Conservation (phyloP, 1,139 yeast genomes). For the Geotrichum siamense region DNA sequence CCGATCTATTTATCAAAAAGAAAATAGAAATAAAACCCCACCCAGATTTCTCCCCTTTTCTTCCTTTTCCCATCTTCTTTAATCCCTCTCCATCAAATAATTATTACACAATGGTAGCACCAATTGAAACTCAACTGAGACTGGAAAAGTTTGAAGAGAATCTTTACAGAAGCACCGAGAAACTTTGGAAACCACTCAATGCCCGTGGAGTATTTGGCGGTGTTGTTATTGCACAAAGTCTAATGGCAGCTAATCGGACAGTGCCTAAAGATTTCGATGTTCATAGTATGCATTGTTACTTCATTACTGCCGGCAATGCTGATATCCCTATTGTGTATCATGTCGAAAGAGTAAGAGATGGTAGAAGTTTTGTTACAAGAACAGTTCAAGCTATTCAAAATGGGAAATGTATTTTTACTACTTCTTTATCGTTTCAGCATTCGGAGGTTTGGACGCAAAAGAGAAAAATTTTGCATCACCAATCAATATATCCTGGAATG, state of each 20-base stretch:
- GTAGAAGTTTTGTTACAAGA: constrained; percentile 54
- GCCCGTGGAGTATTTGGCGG: constrained; percentile 81
- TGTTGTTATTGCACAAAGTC: constrained; percentile 62
- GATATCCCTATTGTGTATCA: constrained; percentile 47
- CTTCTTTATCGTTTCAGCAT: constrained; percentile 47
- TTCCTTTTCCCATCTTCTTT: too few species aligned
- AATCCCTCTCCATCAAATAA: too few species aligned
- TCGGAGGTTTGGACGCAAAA: constrained; percentile 8
- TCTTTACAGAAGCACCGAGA: constrained; percentile 32
- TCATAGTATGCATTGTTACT: constrained; percentile 47
- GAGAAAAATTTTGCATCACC: constrained; percentile 18
- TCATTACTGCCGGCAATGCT: constrained; percentile 46
- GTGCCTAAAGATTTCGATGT: constrained; percentile 41
- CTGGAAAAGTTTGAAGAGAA: constrained; percentile 31
- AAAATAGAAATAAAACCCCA: too few species aligned
- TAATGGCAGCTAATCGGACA: constrained; percentile 55
- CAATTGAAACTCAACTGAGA: constrained; percentile 26
- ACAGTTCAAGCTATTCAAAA: constrained; percentile 51
- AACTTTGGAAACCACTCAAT: constrained; percentile 41
- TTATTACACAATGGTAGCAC: constrained; percentile 17
- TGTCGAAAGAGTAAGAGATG: constrained; percentile 52
- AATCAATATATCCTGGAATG: constrained; percentile 22
- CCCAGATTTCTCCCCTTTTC: too few species aligned
- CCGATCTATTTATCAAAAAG: too few species aligned
- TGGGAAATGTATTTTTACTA: constrained; percentile 45